Base-by-base conservation (phyloP, 805 yeast species). In the Debaryomyces hansenii region DNA sequence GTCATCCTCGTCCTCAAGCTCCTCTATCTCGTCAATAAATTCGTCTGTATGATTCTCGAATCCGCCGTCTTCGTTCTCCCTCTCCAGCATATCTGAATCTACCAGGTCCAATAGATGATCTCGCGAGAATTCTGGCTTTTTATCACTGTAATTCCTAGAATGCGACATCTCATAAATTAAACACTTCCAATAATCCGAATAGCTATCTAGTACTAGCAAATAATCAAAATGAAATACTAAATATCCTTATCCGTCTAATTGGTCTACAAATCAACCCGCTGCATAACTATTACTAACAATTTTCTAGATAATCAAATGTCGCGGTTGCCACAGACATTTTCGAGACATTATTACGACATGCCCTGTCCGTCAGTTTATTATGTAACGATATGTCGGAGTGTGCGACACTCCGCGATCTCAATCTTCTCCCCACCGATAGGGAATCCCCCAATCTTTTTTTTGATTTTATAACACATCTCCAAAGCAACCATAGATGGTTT, bases 1-100 rank as follows among this genome's bases (percentile, higher is more conserved):
- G 6, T 57, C 64, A 12, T 55, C 58, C 29, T 60, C 65, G 18
- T 42, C 46, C 3, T 42, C 41, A 10, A 31, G 24, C 20, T 35
- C 40, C 15, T 27, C 20, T 32, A 36, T 28, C 18, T 46, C 42
- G 31, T 46, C 36, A 27, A 37, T 46, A 15, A 14, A 37, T 7
- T 36, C 39, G 12, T 42, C 47, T 24, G 36, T 35, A 5, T 38
- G 37, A n/a, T 42, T 44, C 20, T 46, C 49, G 6, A 10, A 27
- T 14, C 33, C 33, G 27, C 27, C 21, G n/a, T 24, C 45, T 20
- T 27, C 21, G 12, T 18, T 28, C 16, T 41, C 41, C 5, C 42
- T 11, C 5, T 31, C 41, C 11, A 44, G 20, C 46, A 44, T 44
- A 15, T 44, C 46, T 11, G 42, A 32, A 39, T 44, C 45, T 16